Evolutionary conservation across 306 rosid genomes (phyloP).

Genomic region (Lathyrus tuberosus): DNA sequence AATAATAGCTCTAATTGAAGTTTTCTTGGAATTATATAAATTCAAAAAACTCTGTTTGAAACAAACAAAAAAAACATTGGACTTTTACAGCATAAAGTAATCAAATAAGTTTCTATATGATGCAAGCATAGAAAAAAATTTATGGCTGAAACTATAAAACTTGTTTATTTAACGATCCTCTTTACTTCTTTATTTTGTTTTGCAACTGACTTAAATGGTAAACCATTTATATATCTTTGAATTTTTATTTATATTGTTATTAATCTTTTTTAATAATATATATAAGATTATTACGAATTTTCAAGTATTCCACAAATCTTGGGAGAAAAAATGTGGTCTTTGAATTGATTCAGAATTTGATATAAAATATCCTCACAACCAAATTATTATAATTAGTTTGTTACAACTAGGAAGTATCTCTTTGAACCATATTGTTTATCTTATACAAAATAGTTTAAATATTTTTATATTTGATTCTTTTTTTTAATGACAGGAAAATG

Average conservation of each 20-base stretch:
- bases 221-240: neutral
- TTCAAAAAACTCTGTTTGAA: neutral
- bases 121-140: too few relatives aligned
- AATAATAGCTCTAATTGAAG: neutral
- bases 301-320: too few relatives aligned
- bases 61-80: neutral
- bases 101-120: too few relatives aligned
- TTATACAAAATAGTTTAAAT: neutral
- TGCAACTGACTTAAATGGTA: neutral
- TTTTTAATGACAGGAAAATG: neutral
- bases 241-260: too few relatives aligned
- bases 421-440: neutral
- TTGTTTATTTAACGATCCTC: neutral
- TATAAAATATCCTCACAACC: too few relatives aligned
- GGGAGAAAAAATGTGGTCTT: too few relatives aligned
- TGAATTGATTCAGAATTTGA: too few relatives aligned
- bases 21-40: neutral
- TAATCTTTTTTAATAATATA: too few relatives aligned
- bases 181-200: neutral
- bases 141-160: neutral
- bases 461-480: neutral
- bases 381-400: too few relatives aligned
- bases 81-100: too few relatives aligned
- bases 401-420: neutral
- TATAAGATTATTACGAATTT: too few relatives aligned